Base-by-base conservation (phyloP, 495 filamentous ascomycete genomes). In the Penicillium lividum region DNA sequence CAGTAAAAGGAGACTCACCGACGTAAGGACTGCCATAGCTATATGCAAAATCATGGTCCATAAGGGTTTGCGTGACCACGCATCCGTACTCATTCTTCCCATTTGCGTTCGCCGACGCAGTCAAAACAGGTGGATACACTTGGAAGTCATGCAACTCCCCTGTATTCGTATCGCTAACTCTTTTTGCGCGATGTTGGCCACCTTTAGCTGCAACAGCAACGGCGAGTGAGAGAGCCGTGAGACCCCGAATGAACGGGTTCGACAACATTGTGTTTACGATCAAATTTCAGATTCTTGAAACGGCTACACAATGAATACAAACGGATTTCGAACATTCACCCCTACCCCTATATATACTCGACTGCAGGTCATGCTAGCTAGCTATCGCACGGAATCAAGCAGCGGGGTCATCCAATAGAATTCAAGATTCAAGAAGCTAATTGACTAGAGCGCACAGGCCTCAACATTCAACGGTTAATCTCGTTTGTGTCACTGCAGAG, bases 11-110 rank as follows among this genome's bases (percentile, higher is more conserved):
- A 4, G 4, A 28, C 44, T 27, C 4, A 47, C 44, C 44, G 28
- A 47, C 44, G 28, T 47, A 47, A 27, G 44, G 44, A 1, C 3
- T 25, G 44, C 44, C 44, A 47, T 47, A 47, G 44, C 44, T 47
- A 47, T 28, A 29, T 6, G 44, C 44, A 13, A 47, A 47, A 15
- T 47, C 44, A 47, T 27, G 28, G 28, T 47, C 44, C 44, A 47
- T 47, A 8, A 47, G 15, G 1, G 44, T 47, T n/a, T 47, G 7
- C 18, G 44, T 47, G 6, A 47, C 44, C 15, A 47, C 44, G n/a
- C 44, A 47, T 47, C 44, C 44, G 13, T 47, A 47, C 13, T 47
- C 44, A 5, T 47, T 47, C 11, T 47, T 47, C 9, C 44, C 44
- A 11, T 28, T 8, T 8, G 22, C 7, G 27, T 47, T 25, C 11